Percentiles rank a stretch among this genome's conserved stretches.
Evolutionary conservation across 352 stramenopile species (phyloP).

Genomic region (Plasmopara muralis): DNA sequence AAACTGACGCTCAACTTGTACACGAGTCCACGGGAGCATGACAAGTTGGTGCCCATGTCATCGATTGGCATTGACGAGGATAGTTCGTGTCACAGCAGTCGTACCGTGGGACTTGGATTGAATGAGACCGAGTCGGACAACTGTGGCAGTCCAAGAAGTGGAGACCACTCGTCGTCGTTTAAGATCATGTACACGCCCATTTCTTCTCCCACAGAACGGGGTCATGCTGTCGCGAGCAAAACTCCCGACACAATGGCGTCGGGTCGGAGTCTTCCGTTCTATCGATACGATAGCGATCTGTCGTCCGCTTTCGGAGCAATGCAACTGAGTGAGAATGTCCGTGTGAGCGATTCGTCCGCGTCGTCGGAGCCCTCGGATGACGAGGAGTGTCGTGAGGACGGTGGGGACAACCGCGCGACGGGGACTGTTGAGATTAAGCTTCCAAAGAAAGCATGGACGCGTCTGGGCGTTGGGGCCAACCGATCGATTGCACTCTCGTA

Average conservation of each 20-base stretch:
- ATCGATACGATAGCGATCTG: conserved; percentile 38
- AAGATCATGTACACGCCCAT: conserved; percentile 57
- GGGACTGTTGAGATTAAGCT: conserved; percentile 77
- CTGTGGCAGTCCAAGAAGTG: conserved; percentile 42
- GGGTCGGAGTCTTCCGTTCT: conserved; percentile 37
- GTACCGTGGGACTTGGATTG: conserved; percentile 3
- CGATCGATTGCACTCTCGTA: conserved; percentile 72
- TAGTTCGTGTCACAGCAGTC: conserved; percentile 36
- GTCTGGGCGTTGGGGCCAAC: conserved; percentile 54
- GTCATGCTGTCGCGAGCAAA: conserved; percentile 11
- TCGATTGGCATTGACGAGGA: conserved; percentile 60
- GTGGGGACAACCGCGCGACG: conserved; percentile 27
- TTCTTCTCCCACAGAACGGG: conserved; percentile 29
- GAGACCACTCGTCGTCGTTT: conserved; percentile 54
- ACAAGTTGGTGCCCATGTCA: conserved; percentile 23
- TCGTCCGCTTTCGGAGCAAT: conserved; percentile 36
- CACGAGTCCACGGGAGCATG: conserved; percentile 36
- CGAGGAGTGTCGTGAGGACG: conserved; percentile 23
- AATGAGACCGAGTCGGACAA: conserved; percentile 24
- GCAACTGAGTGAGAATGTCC: conserved; percentile 54
- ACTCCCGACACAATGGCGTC: conserved; percentile 26
- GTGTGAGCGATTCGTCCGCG: conserved; percentile 61
- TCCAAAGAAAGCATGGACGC: conserved; percentile 76
- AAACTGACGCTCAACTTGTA: conserved; percentile 66
- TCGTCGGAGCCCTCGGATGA: conserved; percentile 55